Evolutionary conservation across 2,329 filamentous ascomycete genomes (phyloP).

Genomic region (Talaromyces pinophilus): DNA sequence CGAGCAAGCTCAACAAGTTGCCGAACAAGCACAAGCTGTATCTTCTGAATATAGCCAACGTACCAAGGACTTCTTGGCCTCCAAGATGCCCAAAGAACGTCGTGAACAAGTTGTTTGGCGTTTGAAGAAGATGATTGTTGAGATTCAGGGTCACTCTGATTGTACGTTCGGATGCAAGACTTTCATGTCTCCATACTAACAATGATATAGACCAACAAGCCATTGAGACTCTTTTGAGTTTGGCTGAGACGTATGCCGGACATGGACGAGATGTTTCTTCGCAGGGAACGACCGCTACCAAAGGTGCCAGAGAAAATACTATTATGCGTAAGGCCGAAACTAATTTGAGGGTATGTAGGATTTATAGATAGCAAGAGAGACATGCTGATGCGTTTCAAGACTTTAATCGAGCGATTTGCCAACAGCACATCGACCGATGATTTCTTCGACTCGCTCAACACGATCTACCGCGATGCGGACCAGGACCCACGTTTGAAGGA

Average conservation of each 20-base stretch:
- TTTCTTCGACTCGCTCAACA: constrained; percentile 78
- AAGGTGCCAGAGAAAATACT: constrained; percentile 67
- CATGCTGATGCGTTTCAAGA: constrained; percentile 61
- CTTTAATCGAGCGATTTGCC: constrained; percentile 89
- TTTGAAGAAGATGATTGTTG: constrained; percentile 95
- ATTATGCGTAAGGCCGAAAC: constrained; percentile 71
- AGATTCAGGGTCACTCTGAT: constrained; percentile 92
- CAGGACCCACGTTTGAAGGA: constrained; percentile 79
- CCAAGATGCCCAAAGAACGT: constrained; percentile 89
- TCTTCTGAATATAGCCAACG: constrained; percentile 43
- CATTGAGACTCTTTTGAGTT: constrained; percentile 78
- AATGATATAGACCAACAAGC: constrained; percentile 68
- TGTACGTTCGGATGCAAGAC: constrained; percentile 53
- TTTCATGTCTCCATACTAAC: background rate
- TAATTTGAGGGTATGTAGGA: constrained; percentile 68
- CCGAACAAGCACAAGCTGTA: constrained; percentile 57
- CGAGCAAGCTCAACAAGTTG: constrained; percentile 57
- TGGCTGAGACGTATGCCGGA: constrained; percentile 81
- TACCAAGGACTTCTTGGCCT: constrained; percentile 72
- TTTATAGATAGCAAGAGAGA: constrained; percentile 40
- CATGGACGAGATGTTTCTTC: constrained; percentile 68
- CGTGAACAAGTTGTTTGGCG: constrained; percentile 90
- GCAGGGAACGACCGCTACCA: constrained; percentile 67
- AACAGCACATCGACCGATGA: constrained; percentile 90
- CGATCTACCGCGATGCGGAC: constrained; percentile 85